phyloP scores from a whole-genome alignment of 345 rosid genomes.

The Lepidium aucheri region DNA sequence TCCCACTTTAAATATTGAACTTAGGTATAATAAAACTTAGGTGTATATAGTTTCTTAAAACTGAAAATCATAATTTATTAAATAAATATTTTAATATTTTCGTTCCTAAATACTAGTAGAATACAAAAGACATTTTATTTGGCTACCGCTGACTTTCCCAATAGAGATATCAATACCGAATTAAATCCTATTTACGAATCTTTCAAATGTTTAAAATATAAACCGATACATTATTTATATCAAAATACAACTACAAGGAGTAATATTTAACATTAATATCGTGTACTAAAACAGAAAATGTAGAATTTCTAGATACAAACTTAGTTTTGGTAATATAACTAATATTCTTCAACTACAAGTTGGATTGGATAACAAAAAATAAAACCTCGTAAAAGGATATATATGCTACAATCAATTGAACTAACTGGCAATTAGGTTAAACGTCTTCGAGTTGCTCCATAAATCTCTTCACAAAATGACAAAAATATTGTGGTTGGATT shows the following conservation, averaged over 20 bases:
- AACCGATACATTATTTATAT: background rate
- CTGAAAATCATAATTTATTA: too few species aligned
- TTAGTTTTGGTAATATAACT: background rate
- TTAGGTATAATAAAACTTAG: too few species aligned
- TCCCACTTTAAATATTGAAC: too few species aligned
- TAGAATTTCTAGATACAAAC: background rate
- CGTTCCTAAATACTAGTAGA: too few species aligned
- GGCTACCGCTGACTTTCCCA: too few species aligned
- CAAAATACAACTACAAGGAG: too few species aligned
- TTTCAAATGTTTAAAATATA: background rate
- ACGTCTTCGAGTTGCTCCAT: constrained; percentile 12
- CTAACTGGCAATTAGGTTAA: background rate
- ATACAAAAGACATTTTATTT: too few species aligned
- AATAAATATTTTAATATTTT: too few species aligned
- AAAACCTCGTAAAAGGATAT: background rate
- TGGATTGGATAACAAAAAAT: background rate
- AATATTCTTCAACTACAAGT: background rate
- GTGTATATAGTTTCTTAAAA: too few species aligned
- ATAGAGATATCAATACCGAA: background rate
- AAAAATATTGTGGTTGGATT: background rate
- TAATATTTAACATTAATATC: background rate
- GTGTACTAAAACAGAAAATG: background rate
- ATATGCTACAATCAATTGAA: background rate
- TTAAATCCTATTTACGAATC: background rate
- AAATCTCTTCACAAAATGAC: background rate